phyloP scores from a whole-genome alignment of 768 basidiomycete species.

The Ramaria sp. region DNA sequence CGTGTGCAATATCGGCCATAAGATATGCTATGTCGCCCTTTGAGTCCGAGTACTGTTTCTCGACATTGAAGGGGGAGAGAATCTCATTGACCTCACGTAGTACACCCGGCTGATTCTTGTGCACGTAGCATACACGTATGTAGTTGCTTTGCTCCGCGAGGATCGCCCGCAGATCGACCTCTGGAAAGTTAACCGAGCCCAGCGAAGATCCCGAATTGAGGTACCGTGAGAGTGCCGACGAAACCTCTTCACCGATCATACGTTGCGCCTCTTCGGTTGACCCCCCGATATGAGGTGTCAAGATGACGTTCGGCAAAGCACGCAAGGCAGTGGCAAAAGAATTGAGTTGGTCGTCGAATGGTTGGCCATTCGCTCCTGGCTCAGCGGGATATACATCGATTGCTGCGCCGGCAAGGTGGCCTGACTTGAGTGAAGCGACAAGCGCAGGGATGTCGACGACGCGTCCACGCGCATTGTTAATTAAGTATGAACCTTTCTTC shows the following conservation, averaged over 20 bases:
- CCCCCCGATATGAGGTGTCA: conserved; percentile 98
- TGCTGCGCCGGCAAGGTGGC: conserved; percentile 83
- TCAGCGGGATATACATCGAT: conserved; percentile 94
- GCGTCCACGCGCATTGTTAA: conserved; percentile 95
- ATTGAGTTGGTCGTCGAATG: conserved; percentile 85
- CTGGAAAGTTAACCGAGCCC: conserved; percentile 97
- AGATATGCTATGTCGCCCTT: conserved; percentile 90
- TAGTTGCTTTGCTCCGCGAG: conserved; percentile 69
- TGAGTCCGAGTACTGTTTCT: conserved; percentile 98
- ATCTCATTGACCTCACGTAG: conserved; percentile 92
- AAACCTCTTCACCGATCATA: conserved; percentile 95
- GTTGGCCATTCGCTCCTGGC: conserved; percentile 82
- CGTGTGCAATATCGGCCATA: conserved; percentile 93
- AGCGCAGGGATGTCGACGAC: conserved; percentile 95
- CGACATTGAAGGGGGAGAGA: conserved; percentile 91
- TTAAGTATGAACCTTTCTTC: conserved; percentile 91
- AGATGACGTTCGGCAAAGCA: conserved; percentile 77
- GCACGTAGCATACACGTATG: conserved; percentile 90
- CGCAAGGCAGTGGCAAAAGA: conserved; percentile 72
- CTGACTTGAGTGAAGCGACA: conserved; percentile 68
- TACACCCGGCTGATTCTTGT: conserved; percentile 93
- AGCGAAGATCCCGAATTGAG: conserved; percentile 85
- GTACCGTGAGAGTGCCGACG: conserved; percentile 75
- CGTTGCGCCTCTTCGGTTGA: conserved; percentile 98
- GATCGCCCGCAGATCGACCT: conserved; percentile 92